phyloP scores from a whole-genome alignment of 305 asterid genomes.

The Euphrasia arctica region DNA sequence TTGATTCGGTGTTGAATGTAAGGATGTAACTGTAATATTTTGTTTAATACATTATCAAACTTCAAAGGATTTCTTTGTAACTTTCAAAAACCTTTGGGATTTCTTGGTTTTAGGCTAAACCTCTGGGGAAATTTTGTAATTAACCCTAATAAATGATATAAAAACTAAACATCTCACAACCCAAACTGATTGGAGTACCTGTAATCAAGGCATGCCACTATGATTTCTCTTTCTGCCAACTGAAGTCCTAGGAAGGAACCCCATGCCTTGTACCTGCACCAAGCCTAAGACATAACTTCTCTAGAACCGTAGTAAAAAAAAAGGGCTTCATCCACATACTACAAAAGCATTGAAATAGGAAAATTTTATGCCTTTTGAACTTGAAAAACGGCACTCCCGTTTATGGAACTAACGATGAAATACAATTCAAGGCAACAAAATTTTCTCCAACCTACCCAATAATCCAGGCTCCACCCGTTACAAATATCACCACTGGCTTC shows the following conservation, averaged over 20 bases:
- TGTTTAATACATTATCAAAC: no score
- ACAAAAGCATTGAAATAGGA: no score
- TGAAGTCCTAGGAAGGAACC: conserved; percentile 92
- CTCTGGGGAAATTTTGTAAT: neutral
- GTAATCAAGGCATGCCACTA: conserved; percentile 94
- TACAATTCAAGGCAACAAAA: neutral
- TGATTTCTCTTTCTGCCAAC: conserved; percentile 82
- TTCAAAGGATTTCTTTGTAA: no score
- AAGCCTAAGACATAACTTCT: no score
- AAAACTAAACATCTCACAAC: conserved; percentile 9
- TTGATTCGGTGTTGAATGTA: neutral
- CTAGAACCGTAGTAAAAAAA: no score
- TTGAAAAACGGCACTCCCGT: no score
- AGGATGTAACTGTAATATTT: neutral
- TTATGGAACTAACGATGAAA: neutral
- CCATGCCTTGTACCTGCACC: conserved; percentile 92
- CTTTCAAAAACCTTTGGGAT: neutral
- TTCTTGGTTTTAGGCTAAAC: neutral
- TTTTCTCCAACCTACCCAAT: conserved; percentile 56
- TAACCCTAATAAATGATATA: neutral
- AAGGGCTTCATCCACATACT: no score
- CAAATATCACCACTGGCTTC: conserved; percentile 90
- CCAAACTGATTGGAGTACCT: conserved; percentile 49
- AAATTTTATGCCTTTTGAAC: no score
- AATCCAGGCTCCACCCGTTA: conserved; percentile 99